Conservation (phyloP, 805 yeast genomes). For the Brettanomyces naardenensis region DNA sequence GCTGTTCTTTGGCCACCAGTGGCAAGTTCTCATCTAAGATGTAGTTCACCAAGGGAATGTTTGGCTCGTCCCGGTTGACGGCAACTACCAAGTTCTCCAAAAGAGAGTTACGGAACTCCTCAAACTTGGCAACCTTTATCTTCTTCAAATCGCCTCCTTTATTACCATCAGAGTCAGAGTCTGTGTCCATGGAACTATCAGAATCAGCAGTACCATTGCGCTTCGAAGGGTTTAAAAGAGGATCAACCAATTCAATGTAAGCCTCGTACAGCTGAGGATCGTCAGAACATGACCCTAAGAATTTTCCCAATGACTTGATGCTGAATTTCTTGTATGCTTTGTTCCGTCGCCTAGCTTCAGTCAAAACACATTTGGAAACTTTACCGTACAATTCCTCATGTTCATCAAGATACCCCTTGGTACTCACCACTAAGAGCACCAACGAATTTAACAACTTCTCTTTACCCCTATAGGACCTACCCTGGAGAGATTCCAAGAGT, state of each 20-base stretch:
- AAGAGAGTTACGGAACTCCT: slow-evolving; percentile 5
- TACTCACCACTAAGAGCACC: slow-evolving; percentile 45
- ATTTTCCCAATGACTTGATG: slow-evolving; percentile 45
- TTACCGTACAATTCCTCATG: slow-evolving; percentile 26
- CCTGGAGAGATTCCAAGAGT: slow-evolving; percentile 54
- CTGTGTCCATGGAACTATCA: slow-evolving; percentile 15
- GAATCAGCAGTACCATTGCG: slow-evolving; percentile 24
- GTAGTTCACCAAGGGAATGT: slow-evolving; percentile 1
- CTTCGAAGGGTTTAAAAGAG: slow-evolving; percentile 12
- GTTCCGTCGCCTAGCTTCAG: slow-evolving; percentile 64
- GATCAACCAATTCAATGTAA: slow-evolving; percentile 28
- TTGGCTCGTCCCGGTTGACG: slow-evolving; percentile 5
- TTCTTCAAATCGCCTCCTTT: slow-evolving; percentile 1
- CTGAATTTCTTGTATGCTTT: slow-evolving; percentile 53
- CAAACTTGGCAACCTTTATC: slow-evolving; percentile 3
- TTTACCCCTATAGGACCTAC: slow-evolving; percentile 86
- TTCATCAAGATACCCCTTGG: slow-evolving; percentile 27
- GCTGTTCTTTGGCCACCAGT: neutral
- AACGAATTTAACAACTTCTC: slow-evolving; percentile 68
- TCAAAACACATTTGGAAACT: slow-evolving; percentile 37
- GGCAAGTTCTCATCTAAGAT: slow-evolving; percentile 1
- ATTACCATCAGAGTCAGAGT: slow-evolving; percentile 2
- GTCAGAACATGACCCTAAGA: slow-evolving; percentile 23
- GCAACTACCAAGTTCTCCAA: slow-evolving; percentile 6
- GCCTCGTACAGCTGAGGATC: slow-evolving; percentile 25